Base-by-base conservation (phyloP, 2,329 filamentous ascomycete genomes). In the Pestalotiopsis sp. region DNA sequence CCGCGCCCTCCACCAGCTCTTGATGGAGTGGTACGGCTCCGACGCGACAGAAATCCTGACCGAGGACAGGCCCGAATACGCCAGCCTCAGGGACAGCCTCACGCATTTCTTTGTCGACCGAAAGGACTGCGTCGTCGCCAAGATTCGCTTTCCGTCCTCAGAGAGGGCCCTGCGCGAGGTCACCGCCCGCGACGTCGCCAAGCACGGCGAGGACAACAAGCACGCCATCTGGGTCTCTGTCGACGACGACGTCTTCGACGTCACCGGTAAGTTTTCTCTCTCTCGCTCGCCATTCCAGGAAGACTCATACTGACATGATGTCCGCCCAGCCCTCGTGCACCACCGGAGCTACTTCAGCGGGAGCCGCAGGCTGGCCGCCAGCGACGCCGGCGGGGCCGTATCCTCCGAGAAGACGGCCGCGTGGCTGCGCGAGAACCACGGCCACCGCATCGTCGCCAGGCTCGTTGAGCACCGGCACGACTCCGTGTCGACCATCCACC, bases 371-470 rank as follows among this genome's bases (percentile, higher is more conserved):
- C 38, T 64, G n/a, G 31, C 23, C 41, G 7, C 23, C 3, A 14
- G 5, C 20, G 11, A 11, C 13, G 38, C 62, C 17, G 38, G 38
- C 13, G 14, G 39, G 39, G 62, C 25, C 20, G n/a, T 63, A 4
- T 39, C n/a, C 31, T 36, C 20, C 7, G 6, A 12, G 17, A 64
- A 27, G 4, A 45, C 62, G 9, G 27, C 20, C 39, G 20, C 25
- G 12, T 64, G 62, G 62, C 39, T 64, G 9, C n/a, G 17, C 6
- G 23, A 27, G n/a, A 20, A 64, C 14, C 62, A 64, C 14, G 13
- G 39, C 39, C 62, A 64, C 25, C 62, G 62, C 38, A 49, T 64
- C 38, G n/a, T 64, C n/a, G 62, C 62, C 23, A 64, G 12, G 38
- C 38, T 64, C 9, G 27, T n/a, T 9, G n/a, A 25, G n/a, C 20